Base-by-base conservation (phyloP, 73 alveolate genomes). In the Uronychia setigera region DNA sequence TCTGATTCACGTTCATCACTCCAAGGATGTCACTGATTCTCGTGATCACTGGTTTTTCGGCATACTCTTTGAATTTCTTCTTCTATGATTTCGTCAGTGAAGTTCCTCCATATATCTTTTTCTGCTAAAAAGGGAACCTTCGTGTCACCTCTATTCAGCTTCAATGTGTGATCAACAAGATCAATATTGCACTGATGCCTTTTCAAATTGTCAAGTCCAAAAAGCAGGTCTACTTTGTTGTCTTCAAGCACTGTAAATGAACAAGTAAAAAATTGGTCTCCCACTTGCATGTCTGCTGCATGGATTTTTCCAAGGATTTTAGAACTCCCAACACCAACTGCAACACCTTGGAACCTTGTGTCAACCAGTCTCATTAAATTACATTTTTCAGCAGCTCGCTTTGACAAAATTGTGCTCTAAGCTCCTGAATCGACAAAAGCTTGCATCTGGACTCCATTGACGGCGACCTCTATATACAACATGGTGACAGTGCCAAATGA, bases 351-450 rank as follows among this genome's bases (percentile, higher is more conserved):
- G 86, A 86, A 97, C 80, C 99, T 93, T 35, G 86, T 95, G 76
- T 97, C 99, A 0, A 89, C 81, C 76, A 97, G 88, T 90, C 96
- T 94, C 96, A 93, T 92, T 29, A 97, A 88, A 33, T 96, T 97
- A 80, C 98, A 91, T 89, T 87, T 92, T 82, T 89, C 97, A n/a
- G 98, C 97, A 27, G 93, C 78, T 26, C 91, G 87, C 75, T 82
- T 81, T 35, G 98, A 92, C 96, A 97, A 95, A 57, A 97, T 95
- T 27, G 97, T 97, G 79, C 98, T 88, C 81, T 97, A 93, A 29
- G 99, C 99, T 28, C 99, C 99, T 60, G 97, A 94, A 86, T 97
- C 99, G 30, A 97, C 98, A 59, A 97, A 92, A 26, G 99, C 99
- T 59, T 92, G 85, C 14, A 94, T 84, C 78, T 95, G 96, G 60